These are phyloP conservation scores for Simplicillium sp. DNA, from an alignment of 2,329 filamentous ascomycete genomes.

Conservation along the genomic window DNA sequence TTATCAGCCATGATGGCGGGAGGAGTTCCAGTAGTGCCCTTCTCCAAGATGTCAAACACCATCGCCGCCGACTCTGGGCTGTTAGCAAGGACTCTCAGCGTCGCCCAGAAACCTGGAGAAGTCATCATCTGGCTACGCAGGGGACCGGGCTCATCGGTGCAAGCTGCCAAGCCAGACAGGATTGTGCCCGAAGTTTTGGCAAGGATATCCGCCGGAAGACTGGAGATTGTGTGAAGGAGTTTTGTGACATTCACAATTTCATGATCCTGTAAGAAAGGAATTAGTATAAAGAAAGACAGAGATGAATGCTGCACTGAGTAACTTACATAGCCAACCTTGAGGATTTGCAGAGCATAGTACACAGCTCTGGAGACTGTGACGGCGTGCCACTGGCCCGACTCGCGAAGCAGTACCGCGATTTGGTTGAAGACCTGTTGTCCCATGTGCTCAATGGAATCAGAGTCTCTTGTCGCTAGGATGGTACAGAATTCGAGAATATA, in stretches of 20 bases:
- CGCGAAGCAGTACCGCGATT: conserved; percentile 72
- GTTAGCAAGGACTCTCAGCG: conserved; percentile 65
- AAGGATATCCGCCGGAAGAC: conserved; percentile 68
- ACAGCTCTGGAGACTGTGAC: conserved; percentile 76
- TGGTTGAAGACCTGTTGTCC: conserved; percentile 74
- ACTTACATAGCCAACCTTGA: conserved; percentile 78
- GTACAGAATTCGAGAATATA: conserved; percentile 92
- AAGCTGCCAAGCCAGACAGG: conserved; percentile 68
- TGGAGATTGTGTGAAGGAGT: conserved; percentile 83
- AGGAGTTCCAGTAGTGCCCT: conserved; percentile 61
- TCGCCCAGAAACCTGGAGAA: conserved; percentile 94
- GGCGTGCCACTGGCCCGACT: conserved; percentile 68
- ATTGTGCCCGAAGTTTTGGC: conserved; percentile 68
- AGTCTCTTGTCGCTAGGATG: conserved; percentile 66
- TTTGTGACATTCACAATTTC: conserved; percentile 89
- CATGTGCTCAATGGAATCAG: conserved; percentile 59
- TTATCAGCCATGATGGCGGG: conserved; percentile 90
- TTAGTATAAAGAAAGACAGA: too few relatives aligned
- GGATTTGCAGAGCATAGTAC: conserved; percentile 75
- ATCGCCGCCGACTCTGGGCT: conserved; percentile 61
- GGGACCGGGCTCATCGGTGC: conserved; percentile 67
- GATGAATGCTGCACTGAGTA: background rate
- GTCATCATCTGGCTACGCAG: conserved; percentile 89
- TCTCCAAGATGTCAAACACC: conserved; percentile 82
- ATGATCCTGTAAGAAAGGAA: conserved; percentile 59